Evolutionary conservation across 176 grass and related monocot genomes (phyloP).

Genomic region (Oryza australiensis): DNA sequence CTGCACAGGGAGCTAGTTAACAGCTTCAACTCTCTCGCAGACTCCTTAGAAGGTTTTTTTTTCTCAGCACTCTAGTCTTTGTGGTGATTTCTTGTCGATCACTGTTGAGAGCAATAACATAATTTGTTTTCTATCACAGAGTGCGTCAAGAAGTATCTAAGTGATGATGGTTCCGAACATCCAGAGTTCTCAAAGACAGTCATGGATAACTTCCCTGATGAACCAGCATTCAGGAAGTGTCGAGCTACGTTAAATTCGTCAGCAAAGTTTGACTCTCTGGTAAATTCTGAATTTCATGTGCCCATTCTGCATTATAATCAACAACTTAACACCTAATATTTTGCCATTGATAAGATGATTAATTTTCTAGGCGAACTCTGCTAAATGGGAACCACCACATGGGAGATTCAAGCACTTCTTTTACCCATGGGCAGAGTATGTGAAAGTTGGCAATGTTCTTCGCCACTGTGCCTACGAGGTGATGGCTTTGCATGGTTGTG

Average conservation of each 20-base stretch:
- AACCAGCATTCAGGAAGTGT: constrained; percentile 71
- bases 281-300: constrained; percentile 27
- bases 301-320: constrained; percentile 8
- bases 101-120: constrained; percentile 3
- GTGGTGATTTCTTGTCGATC: constrained; percentile 9
- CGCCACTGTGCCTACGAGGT: constrained; percentile 76
- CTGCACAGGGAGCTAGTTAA: constrained; percentile 79
- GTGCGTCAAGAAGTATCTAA: constrained; percentile 85
- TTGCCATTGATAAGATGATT: constrained; percentile 5
- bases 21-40: constrained; percentile 63
- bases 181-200: constrained; percentile 74
- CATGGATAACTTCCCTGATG: constrained; percentile 69
- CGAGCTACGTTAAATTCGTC: constrained; percentile 65
- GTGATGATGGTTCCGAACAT: constrained; percentile 58
- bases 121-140: constrained; percentile 41
- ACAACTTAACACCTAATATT: neutral
- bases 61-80: constrained; percentile 8
- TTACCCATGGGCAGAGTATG: constrained; percentile 74
- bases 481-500: constrained; percentile 76
- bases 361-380: constrained; percentile 60
- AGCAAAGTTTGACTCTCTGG: constrained; percentile 72
- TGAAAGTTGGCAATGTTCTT: constrained; percentile 61
- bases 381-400: constrained; percentile 91
- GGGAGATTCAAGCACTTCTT: constrained; percentile 73
- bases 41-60: constrained; percentile 74